Evolutionary conservation across 2,329 filamentous ascomycete genomes (phyloP), one percentile per base, ranked within the genome.

Genomic region (Drechslera avenae): DNA sequence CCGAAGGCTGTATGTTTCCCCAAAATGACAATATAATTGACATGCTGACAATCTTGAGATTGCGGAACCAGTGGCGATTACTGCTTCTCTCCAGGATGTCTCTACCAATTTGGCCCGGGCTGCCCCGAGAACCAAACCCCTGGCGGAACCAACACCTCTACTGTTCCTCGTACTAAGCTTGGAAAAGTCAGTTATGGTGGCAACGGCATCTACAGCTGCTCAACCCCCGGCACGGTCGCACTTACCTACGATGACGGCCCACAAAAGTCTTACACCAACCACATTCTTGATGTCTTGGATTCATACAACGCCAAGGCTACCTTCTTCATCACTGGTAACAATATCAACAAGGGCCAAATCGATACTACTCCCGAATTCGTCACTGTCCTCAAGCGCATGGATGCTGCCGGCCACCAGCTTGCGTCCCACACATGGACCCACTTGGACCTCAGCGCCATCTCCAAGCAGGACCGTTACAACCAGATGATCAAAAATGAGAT

Each of bases 211-310:
- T 83, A 82, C 55, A 72, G 77, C 49, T 85, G 83, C 60, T 68
- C 68, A 31, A 62, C 60, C 13, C 75, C 79, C 2, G 83, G 84
- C 44, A 83, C 82, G 4, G 80, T 89, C 56, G 86, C 86, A 12
- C 73, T 89, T 46, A 88, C 85, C 0, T 88, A 82, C 56, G 86
- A 88, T 61, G 86, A 88, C 64, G 86, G 86, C 0, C 86, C 86
- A 19, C 72, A 83, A 57, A 73, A 78, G 23, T 88, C 86, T 68
- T 88, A 86, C 0, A 73, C 75, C 23, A 78, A 83, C 48, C 26
- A 28, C 26, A 28, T 28, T 10, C 26, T 28, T 28, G 26, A 28
- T 28, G 77, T 89, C 5, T 77, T 88, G 6, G 80, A 86, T 59
- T 76, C 83, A 44, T 77, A 88, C 26, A 77, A 79, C 41, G 75